phyloP scores from a whole-genome alignment of 1,139 yeast species.

The Diutina ranongensis region DNA sequence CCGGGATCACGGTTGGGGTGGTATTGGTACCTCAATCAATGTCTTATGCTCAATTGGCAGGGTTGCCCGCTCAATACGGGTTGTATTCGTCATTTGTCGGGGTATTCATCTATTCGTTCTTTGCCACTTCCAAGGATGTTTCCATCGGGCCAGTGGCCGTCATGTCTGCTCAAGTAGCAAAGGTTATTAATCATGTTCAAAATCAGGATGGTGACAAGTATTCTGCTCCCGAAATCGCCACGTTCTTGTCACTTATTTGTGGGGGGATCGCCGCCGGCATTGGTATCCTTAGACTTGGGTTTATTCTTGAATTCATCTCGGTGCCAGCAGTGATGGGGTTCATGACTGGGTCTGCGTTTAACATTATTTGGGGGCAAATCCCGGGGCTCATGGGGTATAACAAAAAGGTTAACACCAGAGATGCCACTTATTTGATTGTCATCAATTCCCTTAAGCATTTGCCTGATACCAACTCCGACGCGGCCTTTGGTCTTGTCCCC shows the following conservation, averaged over 20 bases:
- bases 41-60: slow-evolving; percentile 89
- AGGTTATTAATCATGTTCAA: slow-evolving; percentile 59
- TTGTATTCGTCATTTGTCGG: slow-evolving; percentile 89
- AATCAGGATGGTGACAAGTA: slow-evolving; percentile 27
- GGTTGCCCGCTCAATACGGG: slow-evolving; percentile 74
- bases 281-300: slow-evolving; percentile 78
- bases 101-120: slow-evolving; percentile 75
- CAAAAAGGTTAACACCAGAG: slow-evolving; percentile 58
- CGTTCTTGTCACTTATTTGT: slow-evolving; percentile 67
- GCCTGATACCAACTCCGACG: slow-evolving; percentile 57
- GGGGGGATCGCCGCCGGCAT: slow-evolving; percentile 77
- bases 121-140: slow-evolving; percentile 93
- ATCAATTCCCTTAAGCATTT: slow-evolving; percentile 65
- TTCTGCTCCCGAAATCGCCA: slow-evolving; percentile 62
- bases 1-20: slow-evolving; percentile 88
- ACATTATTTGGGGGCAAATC: slow-evolving; percentile 72
- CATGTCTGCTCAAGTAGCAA: slow-evolving; percentile 80
- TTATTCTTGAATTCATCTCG: slow-evolving; percentile 79
- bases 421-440: slow-evolving; percentile 56
- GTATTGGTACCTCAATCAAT: slow-evolving; percentile 92
- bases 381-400: slow-evolving; percentile 78
- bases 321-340: slow-evolving; percentile 91
- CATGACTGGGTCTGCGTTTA: slow-evolving; percentile 90
- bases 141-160: slow-evolving; percentile 97
- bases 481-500: slow-evolving; percentile 79